phyloP scores from a whole-genome alignment of 208 protist species.

The Acanthamoeba triangularis region DNA sequence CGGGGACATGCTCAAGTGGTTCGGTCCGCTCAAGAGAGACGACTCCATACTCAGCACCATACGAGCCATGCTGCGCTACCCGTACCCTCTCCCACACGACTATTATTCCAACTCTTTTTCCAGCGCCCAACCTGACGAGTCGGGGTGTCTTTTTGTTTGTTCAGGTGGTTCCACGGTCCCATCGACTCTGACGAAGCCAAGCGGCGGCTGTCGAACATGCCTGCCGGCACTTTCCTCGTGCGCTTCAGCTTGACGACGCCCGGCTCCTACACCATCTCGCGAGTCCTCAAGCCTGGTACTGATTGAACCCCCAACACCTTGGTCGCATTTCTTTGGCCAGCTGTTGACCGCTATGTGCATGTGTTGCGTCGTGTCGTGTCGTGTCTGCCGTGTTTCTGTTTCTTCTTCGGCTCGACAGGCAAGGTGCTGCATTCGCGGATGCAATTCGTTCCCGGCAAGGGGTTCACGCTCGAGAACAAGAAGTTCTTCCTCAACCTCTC shows the following conservation, averaged over 20 bases:
- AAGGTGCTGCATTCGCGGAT: constrained; percentile 67
- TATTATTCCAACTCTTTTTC: background rate
- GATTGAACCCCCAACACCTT: background rate
- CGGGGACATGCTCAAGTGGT: constrained; percentile 75
- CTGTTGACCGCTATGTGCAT: background rate
- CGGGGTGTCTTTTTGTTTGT: too few relatives aligned
- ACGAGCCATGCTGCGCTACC: constrained; percentile 39
- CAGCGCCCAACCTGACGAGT: too few relatives aligned
- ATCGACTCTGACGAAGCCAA: constrained; percentile 73
- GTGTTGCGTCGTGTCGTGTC: background rate
- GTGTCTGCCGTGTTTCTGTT: background rate
- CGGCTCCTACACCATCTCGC: constrained; percentile 71
- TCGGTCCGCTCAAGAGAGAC: constrained; percentile 37
- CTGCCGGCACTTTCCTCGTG: constrained; percentile 61
- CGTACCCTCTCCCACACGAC: background rate
- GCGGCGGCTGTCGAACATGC: constrained; percentile 68
- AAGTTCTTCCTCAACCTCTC: constrained; percentile 65
- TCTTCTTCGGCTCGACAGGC: constrained; percentile 8
- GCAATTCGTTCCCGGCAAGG: constrained; percentile 66
- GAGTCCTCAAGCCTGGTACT: constrained; percentile 70
- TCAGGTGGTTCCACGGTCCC: constrained; percentile 66
- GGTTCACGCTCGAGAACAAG: constrained; percentile 73
- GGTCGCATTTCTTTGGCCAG: background rate
- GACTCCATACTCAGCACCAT: constrained; percentile 63
- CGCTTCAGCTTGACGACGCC: constrained; percentile 75